Evolutionary conservation across 192 early-diverging fungal species (phyloP).

Genomic region (Phlyctochytrium arcticum): DNA sequence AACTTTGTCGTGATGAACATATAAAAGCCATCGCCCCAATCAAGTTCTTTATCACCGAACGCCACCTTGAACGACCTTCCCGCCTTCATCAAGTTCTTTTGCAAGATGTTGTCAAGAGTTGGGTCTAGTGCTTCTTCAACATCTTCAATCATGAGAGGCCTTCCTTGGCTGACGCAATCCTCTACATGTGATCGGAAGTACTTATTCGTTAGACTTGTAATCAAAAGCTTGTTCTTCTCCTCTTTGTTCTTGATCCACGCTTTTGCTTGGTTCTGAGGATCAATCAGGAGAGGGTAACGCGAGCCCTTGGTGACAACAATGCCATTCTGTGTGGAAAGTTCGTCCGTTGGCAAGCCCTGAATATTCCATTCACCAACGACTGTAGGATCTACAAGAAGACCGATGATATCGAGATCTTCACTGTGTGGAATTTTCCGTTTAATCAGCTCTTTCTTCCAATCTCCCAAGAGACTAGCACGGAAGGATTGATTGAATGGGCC

Average conservation of each 20-base stretch:
- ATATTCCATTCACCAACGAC: conserved; percentile 66
- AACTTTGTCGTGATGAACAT: conserved; percentile 63
- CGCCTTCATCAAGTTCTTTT: conserved; percentile 59
- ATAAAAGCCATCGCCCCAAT: conserved; percentile 55
- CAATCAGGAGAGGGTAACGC: conserved; percentile 58
- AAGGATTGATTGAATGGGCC: conserved; percentile 64
- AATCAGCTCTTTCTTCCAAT: conserved; percentile 57
- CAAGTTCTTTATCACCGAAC: conserved; percentile 64
- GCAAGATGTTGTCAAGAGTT: conserved; percentile 62
- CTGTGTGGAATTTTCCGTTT: conserved; percentile 57
- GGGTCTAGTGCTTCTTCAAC: conserved; percentile 61
- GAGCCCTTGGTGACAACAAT: conserved; percentile 60
- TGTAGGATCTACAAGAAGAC: conserved; percentile 56
- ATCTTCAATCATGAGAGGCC: conserved; percentile 62
- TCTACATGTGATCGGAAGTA: conserved; percentile 64
- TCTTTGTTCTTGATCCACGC: conserved; percentile 65
- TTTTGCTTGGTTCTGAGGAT: conserved; percentile 63
- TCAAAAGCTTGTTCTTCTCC: conserved; percentile 57
- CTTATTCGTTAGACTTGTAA: conserved; percentile 51
- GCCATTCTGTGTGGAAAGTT: conserved; percentile 62
- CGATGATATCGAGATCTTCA: conserved; percentile 57
- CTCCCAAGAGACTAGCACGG: conserved; percentile 42
- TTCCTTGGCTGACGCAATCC: conserved; percentile 55
- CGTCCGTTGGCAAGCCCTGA: conserved; percentile 62
- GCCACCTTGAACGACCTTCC: conserved; percentile 56